Conservation (phyloP, 495 filamentous ascomycete genomes). For the Talaromyces liani region DNA sequence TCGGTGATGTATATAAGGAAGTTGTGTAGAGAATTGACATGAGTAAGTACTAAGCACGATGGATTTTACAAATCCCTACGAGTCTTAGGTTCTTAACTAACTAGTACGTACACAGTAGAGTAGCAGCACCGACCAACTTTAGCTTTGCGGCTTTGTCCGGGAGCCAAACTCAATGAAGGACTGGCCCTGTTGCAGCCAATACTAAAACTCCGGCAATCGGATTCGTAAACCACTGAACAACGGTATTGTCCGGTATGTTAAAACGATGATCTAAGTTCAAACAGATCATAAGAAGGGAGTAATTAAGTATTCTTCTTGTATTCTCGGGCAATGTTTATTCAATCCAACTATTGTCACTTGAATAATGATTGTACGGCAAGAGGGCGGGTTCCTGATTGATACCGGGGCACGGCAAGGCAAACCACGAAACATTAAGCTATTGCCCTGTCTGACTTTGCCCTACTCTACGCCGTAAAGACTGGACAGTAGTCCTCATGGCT, state of each 20-base stretch:
- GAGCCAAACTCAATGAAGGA: conserved; percentile 2
- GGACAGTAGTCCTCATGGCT: not conserved
- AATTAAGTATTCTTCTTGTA: not conserved
- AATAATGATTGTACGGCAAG: not conserved
- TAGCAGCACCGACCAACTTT: not conserved
- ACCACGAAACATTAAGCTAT: not conserved
- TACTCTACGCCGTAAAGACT: not conserved
- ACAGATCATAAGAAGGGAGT: not conserved
- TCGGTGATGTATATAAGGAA: not conserved
- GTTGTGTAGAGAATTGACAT: not conserved
- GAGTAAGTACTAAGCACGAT: not conserved
- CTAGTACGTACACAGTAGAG: no score
- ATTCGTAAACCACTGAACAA: not conserved
- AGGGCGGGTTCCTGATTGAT: not conserved
- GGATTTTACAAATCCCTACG: not conserved
- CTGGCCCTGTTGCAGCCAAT: not conserved
- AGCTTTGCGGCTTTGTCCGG: conserved; percentile 3
- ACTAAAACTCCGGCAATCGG: conserved; percentile 1
- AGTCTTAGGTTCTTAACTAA: no score
- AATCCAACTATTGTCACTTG: not conserved
- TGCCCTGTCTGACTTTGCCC: not conserved
- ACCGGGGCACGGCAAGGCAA: not conserved
- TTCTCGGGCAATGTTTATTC: no score
- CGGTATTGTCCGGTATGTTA: not conserved
- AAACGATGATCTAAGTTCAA: not conserved